Evolutionary conservation across 108 stramenopile species (phyloP).

Genomic region (Skeletonema marinoi): DNA sequence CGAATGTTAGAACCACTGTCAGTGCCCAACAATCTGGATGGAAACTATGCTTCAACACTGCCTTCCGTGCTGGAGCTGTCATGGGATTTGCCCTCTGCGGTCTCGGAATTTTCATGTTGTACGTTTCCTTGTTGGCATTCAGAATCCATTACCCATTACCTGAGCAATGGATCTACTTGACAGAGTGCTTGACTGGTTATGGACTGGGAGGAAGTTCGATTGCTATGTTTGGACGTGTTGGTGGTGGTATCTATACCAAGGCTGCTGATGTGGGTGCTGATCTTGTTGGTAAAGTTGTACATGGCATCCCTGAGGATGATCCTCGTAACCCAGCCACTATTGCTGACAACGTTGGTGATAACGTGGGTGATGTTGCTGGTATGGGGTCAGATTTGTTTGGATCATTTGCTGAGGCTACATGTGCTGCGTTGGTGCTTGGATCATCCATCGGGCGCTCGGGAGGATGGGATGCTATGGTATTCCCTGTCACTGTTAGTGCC

Average conservation of each 20-base stretch:
- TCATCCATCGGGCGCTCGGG: constrained; percentile 80
- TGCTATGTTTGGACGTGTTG: constrained; percentile 99
- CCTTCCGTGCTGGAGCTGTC: constrained; percentile 98
- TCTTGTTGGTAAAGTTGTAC: constrained; percentile 98
- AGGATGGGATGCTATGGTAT: constrained; percentile 96
- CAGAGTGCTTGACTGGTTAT: constrained; percentile 95
- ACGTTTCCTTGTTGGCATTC: constrained; percentile 80
- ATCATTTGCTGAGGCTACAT: constrained; percentile 96
- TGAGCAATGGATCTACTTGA: constrained; percentile 90
- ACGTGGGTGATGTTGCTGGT: constrained; percentile 98
- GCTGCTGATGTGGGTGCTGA: constrained; percentile 99
- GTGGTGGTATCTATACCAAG: constrained; percentile 99
- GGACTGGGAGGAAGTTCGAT: constrained; percentile 97
- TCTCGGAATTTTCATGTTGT: constrained; percentile 92
- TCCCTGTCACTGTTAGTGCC: constrained; percentile 93
- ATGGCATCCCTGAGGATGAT: constrained; percentile 99
- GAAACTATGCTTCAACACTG: constrained; percentile 92
- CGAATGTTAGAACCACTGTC: constrained; percentile 96
- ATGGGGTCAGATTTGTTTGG: constrained; percentile 99
- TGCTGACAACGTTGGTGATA: constrained; percentile 99
- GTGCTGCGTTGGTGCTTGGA: constrained; percentile 96
- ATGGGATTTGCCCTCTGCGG: constrained; percentile 98
- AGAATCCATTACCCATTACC: constrained; percentile 74
- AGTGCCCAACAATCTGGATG: constrained; percentile 87
- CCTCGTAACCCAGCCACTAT: constrained; percentile 99